Evolutionary conservation across 306 rosid genomes (phyloP).

Genomic region (Malus orientalis): DNA sequence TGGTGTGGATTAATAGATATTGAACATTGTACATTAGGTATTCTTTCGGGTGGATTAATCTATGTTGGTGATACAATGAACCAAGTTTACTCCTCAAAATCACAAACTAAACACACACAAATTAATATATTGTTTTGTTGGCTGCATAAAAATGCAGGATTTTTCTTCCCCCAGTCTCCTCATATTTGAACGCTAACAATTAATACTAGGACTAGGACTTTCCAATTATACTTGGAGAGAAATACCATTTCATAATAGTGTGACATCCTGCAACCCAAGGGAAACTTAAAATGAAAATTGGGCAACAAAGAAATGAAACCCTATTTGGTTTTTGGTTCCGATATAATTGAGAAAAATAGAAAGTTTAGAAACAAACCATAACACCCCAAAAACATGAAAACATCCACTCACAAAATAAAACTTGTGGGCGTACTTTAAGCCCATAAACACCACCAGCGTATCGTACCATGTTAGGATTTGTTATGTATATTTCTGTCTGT

Average conservation of each 20-base stretch:
- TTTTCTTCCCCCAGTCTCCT: no score
- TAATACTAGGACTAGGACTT: no score
- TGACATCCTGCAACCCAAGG: background rate
- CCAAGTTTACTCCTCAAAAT: no score
- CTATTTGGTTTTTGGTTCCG: background rate
- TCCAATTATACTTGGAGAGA: no score
- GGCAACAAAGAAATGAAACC: background rate
- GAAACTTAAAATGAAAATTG: background rate
- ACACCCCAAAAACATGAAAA: background rate
- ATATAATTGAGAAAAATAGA: background rate
- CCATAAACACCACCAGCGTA: background rate
- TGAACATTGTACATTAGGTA: no score
- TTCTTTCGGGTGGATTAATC: no score
- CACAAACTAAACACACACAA: background rate
- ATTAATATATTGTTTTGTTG: background rate
- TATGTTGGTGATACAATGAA: no score
- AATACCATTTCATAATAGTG: background rate
- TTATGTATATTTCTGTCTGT: background rate
- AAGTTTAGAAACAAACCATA: background rate
- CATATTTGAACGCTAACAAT: no score
- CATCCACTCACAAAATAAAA: background rate
- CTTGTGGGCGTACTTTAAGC: background rate
- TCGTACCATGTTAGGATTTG: background rate
- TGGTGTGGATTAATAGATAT: background rate
- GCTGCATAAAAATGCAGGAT: no score